These are phyloP conservation scores for Claviceps africana DNA, from an alignment of 2,329 filamentous ascomycete species.

Conservation along the genomic window DNA sequence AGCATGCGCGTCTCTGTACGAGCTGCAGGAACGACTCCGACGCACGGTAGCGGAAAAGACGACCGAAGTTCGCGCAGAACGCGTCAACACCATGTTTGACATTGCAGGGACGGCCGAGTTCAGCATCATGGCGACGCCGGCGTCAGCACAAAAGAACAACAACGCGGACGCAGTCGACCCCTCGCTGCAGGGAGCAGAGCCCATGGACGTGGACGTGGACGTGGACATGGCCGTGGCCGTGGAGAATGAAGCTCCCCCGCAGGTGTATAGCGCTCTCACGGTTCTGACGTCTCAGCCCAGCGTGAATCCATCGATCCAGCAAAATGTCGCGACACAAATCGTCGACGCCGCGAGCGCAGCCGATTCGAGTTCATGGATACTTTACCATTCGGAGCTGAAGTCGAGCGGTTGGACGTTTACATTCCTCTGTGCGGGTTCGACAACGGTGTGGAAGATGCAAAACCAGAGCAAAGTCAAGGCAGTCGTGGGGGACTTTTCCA, in stretches of 20 bases:
- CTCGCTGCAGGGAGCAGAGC: slow-evolving; percentile 16
- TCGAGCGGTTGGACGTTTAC: slow-evolving; percentile 39
- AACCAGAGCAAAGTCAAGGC: slow-evolving; percentile 26
- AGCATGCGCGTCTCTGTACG: slow-evolving; percentile 23
- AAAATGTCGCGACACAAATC: slow-evolving; percentile 35
- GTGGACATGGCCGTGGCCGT: slow-evolving; percentile 5
- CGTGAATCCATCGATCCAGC: slow-evolving; percentile 34
- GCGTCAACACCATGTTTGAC: slow-evolving; percentile 32
- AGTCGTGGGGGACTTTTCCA: slow-evolving; percentile 35
- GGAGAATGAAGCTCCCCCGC: slow-evolving; percentile 13
- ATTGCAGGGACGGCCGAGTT: slow-evolving; percentile 31
- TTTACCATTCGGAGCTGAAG: slow-evolving; percentile 29
- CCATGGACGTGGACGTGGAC: slow-evolving; percentile 7
- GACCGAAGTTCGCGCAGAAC: slow-evolving; percentile 34
- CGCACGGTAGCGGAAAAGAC: slow-evolving; percentile 27
- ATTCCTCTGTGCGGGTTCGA: slow-evolving; percentile 39
- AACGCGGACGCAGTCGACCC: slow-evolving; percentile 21
- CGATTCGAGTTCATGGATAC: slow-evolving; percentile 35
- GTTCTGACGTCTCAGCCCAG: slow-evolving; percentile 33
- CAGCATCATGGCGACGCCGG: slow-evolving; percentile 22
- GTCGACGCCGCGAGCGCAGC: slow-evolving; percentile 26
- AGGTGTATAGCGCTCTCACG: slow-evolving; percentile 30
- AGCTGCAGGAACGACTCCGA: slow-evolving; percentile 33
- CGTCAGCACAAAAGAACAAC: slow-evolving; percentile 19
- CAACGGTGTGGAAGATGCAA: slow-evolving; percentile 35